Conservation (phyloP, 352 stramenopile genomes). For the Bremia lactucae region DNA sequence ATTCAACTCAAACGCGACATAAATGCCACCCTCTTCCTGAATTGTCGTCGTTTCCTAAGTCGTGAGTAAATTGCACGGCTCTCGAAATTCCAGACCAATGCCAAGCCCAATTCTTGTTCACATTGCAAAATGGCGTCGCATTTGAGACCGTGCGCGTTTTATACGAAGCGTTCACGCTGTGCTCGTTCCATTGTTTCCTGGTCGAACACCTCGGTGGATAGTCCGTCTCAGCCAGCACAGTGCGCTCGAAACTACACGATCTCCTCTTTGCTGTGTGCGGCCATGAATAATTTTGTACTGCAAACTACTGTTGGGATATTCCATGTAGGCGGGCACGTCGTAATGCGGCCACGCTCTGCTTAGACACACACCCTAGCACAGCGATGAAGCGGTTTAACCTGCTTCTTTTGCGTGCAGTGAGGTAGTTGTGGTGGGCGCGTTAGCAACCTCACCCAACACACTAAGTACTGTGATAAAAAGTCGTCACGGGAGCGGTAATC, state of each 20-base stretch:
- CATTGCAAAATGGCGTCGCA: slow-evolving; percentile 66
- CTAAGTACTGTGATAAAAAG: no score
- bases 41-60: slow-evolving; percentile 89
- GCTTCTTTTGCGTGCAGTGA: no score
- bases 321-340: no score
- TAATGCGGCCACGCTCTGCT: no score
- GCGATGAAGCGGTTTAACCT: no score
- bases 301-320: slow-evolving; percentile 89
- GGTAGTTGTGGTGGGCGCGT: no score
- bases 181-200: slow-evolving; percentile 90
- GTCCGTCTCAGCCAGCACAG: slow-evolving; percentile 66
- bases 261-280: slow-evolving; percentile 80
- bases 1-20: slow-evolving; percentile 93
- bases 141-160: slow-evolving; percentile 88
- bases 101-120: slow-evolving; percentile 95
- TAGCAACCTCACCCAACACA: no score
- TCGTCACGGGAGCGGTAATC: no score
- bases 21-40: slow-evolving; percentile 95
- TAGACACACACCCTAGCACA: no score
- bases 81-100: slow-evolving; percentile 94
- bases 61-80: slow-evolving; percentile 87
- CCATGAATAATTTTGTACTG: slow-evolving; percentile 87
- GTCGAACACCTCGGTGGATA: slow-evolving; percentile 82
- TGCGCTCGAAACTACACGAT: slow-evolving; percentile 78
- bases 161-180: slow-evolving; percentile 91